Evolutionary conservation across 352 stramenopile genomes (phyloP), one percentile per base, ranked within the genome.

Genomic region (Phytophthora palmivora): DNA sequence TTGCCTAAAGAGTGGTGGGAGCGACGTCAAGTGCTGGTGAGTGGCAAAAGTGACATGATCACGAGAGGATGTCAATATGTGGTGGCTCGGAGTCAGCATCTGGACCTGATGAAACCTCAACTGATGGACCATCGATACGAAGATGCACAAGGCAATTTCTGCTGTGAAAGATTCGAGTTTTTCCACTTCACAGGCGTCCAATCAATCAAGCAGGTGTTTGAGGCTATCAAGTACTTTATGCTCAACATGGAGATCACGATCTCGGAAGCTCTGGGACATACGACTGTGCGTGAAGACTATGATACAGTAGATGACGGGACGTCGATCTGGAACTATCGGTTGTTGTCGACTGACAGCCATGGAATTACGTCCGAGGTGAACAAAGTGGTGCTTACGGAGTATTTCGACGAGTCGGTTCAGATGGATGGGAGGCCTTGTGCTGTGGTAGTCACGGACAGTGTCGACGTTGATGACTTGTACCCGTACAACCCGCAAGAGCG

Each of bases 211-310:
- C 61, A 87, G 32, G 76, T 87, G n/a, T 88, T 73, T 32, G 78
- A 90, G 12, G 64, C 72, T 10, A 54, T 85, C 7, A 44, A 76
- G 9, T 77, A 65, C 14, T 84, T 78, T 61, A 68, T 78, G 41
- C 32, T 74, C 12, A 86, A 83, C 28, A 78, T 88, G 66, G 76
- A 90, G 50, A 88, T 87, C 46, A 78, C 56, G 4, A 78, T 90
- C 16, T 82, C 76, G 2, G 77, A 85, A 47, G 44, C 66, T 12
- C 43, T 89, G 7, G 77, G 77, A 9, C 57, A 87, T 37, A 66
- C 79, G 7, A 86, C 77, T 21, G 39, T 88, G 11, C 70, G 74
- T 0, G 78, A 89, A 51, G 76, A 88, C 48, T 73, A 82, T 30
- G 73, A 84, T 22, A 67, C 33, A 11, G 34, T 63, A n/a, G 53